Base-by-base conservation (phyloP, 1,284 basidiomycete genomes). In the Fomitopsis pinicola region DNA sequence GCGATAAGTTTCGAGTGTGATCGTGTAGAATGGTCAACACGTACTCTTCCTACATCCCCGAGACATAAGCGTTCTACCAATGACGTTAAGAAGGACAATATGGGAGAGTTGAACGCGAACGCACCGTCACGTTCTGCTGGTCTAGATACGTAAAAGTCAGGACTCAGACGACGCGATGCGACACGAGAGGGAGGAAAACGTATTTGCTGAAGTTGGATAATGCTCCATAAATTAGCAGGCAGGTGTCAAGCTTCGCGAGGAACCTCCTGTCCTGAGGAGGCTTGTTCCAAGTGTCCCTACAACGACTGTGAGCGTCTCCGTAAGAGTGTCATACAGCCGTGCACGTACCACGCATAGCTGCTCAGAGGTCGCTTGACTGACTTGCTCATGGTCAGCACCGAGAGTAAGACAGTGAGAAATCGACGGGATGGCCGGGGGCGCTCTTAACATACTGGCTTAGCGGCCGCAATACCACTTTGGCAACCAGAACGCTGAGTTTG, bases 221-320 rank as follows among this genome's bases (percentile, higher is more conserved):
- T 10, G 75, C 70, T 1, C 77, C 77, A 58, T 78, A 78, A 0
- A 75, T 74, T 35, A 78, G 66, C 26, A 78, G 69, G 57, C 73
- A 77, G 1, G 75, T 69, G 60, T 78, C 77, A 9, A 78, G 70
- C 60, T 71, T 74, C 57, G 63, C 67, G n/a, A 78, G 62, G 54
- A 78, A 77, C n/a, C 65, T 66, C 12, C 77, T 72, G 62, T 78
- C 77, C 42, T 76, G 75, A 3, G 73, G 73, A 5, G 75, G 67
- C 67, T 78, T 78, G 63, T 78, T 72, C 76, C 76, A 78, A 15
- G 76, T 75, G 60, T 78, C 77, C 77, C 77, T 77, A 8, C 4
- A 15, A 26, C 26, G 4, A 40, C 10, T 30, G 15, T n/a, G 4
- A 52, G 15, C 26, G 22, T 35, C 40, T 10, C 8, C 19, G 4